Evolutionary conservation across 139 green algal genomes (phyloP).

Genomic region (Yamagishiella unicocca): DNA sequence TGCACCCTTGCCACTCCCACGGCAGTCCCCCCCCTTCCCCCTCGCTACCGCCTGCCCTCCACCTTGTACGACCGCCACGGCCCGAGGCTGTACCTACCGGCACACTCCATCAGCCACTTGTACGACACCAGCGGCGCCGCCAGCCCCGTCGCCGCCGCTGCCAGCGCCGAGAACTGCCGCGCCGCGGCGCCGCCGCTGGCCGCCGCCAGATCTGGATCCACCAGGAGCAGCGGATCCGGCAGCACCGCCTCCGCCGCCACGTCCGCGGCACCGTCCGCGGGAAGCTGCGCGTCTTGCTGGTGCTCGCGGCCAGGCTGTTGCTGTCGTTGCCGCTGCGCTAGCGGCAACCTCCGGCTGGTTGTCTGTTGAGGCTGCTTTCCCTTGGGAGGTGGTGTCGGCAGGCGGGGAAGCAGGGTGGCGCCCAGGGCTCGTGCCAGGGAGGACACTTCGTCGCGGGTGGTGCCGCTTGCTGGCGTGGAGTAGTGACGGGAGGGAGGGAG

Average conservation of each 20-base stretch:
- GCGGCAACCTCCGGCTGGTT: background rate
- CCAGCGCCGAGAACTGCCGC: constrained; percentile 24
- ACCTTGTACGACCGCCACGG: constrained; percentile 4
- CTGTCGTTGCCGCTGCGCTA: background rate
- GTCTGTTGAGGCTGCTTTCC: background rate
- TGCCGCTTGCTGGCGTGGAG: background rate
- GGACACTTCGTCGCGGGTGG: background rate
- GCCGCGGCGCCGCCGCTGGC: background rate
- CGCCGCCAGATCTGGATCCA: constrained; percentile 18
- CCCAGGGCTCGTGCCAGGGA: constrained; percentile 18
- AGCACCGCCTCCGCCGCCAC: background rate
- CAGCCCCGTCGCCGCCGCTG: background rate
- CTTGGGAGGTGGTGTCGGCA: background rate
- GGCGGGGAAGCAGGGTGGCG: background rate
- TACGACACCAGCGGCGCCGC: constrained; percentile 31
- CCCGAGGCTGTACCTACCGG: background rate
- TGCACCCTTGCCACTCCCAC: background rate
- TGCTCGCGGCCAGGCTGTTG: background rate
- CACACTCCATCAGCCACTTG: constrained; percentile 47
- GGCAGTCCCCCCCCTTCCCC: background rate
- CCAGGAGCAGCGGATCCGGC: constrained; percentile 10
- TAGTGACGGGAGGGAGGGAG: no score
- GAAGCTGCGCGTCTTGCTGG: background rate
- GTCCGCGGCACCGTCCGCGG: background rate
- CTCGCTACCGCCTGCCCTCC: background rate